Evolutionary conservation across 1,284 basidiomycete genomes (phyloP).

Genomic region (Chalciporus sp.): DNA sequence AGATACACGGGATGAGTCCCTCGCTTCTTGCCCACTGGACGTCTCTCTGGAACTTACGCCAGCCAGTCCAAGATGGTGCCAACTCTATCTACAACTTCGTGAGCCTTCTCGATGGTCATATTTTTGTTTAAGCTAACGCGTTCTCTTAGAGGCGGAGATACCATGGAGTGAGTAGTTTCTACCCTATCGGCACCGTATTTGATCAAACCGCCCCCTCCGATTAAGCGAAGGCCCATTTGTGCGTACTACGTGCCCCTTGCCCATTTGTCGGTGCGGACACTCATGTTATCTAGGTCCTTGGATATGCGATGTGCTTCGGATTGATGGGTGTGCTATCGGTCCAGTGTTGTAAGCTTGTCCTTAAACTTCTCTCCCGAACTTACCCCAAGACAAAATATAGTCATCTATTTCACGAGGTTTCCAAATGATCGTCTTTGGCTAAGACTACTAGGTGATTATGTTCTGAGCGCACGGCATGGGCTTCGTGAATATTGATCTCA

Average conservation of each 20-base stretch:
- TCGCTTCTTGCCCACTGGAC: too few relatives aligned
- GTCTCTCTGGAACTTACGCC: too few relatives aligned
- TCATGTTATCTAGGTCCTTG: slow-evolving; percentile 9
- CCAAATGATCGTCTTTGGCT: too few relatives aligned
- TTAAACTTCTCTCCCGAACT: too few relatives aligned
- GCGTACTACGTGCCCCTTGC: not conserved
- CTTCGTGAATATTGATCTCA: too few relatives aligned
- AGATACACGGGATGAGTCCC: too few relatives aligned
- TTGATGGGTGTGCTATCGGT: slow-evolving; percentile 18
- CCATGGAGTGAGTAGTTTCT: slow-evolving; percentile 6
- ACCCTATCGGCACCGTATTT: not conserved
- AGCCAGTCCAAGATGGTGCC: not conserved
- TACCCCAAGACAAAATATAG: not conserved
- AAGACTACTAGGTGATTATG: too few relatives aligned
- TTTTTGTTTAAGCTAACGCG: not conserved
- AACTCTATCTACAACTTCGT: not conserved
- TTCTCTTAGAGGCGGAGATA: not conserved
- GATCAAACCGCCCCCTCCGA: not conserved
- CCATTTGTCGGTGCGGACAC: not conserved
- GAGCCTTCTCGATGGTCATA: not conserved
- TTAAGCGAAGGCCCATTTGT: slow-evolving; percentile 16
- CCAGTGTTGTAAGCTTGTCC: slow-evolving; percentile 11
- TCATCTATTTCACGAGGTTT: slow-evolving; percentile 17
- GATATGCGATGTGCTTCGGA: slow-evolving; percentile 14
- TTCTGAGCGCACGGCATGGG: too few relatives aligned